Evolutionary conservation across 2,329 filamentous ascomycete genomes (phyloP), one percentile per base, ranked within the genome.

Genomic region (Nannizziopsis barbatae): DNA sequence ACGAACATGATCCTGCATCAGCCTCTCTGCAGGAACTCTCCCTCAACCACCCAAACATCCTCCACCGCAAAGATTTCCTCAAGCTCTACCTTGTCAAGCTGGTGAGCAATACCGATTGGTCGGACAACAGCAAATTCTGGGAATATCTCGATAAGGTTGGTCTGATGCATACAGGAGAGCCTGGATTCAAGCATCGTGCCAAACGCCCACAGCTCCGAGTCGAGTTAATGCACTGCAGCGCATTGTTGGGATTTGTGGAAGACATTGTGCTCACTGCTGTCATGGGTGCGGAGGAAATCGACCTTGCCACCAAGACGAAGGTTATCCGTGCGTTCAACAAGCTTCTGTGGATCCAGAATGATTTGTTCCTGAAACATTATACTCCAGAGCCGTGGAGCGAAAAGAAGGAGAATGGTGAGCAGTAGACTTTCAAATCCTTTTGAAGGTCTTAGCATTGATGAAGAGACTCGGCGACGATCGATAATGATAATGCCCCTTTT

Each of bases 281-380:
- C 12, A 56, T 62, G 55, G 57, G 54, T 3, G 53, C 57, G 14
- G 56, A 60, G 12, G 54, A 48, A 1, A 42, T 60, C 15, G 59
- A 60, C 22, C 12, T 54, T n/a, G 47, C 55, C 39, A 57, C 50
- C 4, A 60, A 57, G 45, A 54, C 56, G 20, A 51, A 54, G 41
- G 53, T 58, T 10, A 40, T 61, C 20, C 51, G 51, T 9, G 60
- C 60, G 8, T 56, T 59, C 37, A 60, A 60, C 51, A 62, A 61
- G 52, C 47, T 59, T 36, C 45, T 61, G 32, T 62, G 60, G 60
- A 58, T 62, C 35, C 60, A 62, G 52, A 62, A 62, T 51, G 60
- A 62, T 47, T 49, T 61, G 18, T 61, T 61, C 50, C 53, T 57
- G 40, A 56, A 57, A 42, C 57, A 61, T 40, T 61, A 61, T 47